Evolutionary conservation across 192 early-diverging fungal genomes (phyloP).

Genomic region (Obelidium mucronatum): DNA sequence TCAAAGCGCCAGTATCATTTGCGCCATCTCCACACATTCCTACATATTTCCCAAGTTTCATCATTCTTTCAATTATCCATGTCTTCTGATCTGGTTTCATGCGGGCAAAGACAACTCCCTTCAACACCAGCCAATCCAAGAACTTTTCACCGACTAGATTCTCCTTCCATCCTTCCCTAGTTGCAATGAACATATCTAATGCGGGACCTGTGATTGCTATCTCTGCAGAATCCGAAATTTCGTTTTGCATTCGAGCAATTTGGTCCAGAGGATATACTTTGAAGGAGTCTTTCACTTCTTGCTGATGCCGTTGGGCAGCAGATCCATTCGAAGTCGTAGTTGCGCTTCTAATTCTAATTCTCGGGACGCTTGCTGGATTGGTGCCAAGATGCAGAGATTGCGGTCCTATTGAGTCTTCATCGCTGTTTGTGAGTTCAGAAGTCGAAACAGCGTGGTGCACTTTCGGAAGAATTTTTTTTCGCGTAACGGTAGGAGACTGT

Average conservation of each 20-base stretch:
- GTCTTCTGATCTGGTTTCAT: slow-evolving; percentile 84
- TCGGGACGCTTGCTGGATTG: neutral
- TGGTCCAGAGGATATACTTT: slow-evolving; percentile 31
- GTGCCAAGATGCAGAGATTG: neutral
- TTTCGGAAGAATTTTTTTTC: neutral
- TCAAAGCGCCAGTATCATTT: slow-evolving; percentile 86
- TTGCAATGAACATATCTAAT: slow-evolving; percentile 58
- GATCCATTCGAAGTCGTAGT: neutral
- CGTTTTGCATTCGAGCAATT: slow-evolving; percentile 26
- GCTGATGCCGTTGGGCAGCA: neutral
- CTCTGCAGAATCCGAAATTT: slow-evolving; percentile 49
- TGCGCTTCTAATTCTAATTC: slow-evolving; percentile 29
- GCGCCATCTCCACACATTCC: slow-evolving; percentile 90
- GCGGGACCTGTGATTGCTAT: slow-evolving; percentile 76
- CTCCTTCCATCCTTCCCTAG: slow-evolving; percentile 38
- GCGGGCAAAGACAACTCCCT: slow-evolving; percentile 76
- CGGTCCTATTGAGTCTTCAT: neutral
- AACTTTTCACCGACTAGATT: slow-evolving; percentile 39
- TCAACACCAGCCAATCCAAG: slow-evolving; percentile 58
- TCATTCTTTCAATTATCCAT: slow-evolving; percentile 71
- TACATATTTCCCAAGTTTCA: slow-evolving; percentile 73
- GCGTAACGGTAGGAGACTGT: neutral
- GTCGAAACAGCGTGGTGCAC: neutral
- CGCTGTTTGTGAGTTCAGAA: neutral
- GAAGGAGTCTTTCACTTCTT: slow-evolving; percentile 24